Evolutionary conservation across 306 rosid species (phyloP).

Genomic region (Vicia villosa): DNA sequence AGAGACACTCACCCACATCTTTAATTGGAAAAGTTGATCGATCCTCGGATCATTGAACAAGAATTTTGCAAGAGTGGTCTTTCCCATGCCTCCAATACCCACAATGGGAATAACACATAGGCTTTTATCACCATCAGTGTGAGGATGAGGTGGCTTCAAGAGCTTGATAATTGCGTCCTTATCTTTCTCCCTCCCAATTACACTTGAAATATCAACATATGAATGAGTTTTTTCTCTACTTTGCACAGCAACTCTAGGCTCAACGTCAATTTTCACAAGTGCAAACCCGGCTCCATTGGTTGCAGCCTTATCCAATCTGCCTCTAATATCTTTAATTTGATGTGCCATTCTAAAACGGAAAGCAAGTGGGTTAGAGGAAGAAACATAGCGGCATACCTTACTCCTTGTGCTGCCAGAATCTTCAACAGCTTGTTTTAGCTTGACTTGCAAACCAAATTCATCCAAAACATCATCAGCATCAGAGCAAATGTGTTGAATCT

Average conservation of each 20-base stretch:
- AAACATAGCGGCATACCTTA: not conserved
- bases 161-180: not conserved
- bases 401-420: not conserved
- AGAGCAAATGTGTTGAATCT: not conserved
- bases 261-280: not conserved
- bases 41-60: not conserved
- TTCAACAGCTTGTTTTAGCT: not conserved
- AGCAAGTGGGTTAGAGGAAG: not conserved
- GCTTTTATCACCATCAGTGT: not conserved
- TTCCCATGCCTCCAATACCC: conserved; percentile 6
- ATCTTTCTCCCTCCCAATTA: not conserved
- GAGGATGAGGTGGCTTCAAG: conserved; percentile 1
- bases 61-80: not conserved
- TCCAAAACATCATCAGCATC: conserved; percentile 2
- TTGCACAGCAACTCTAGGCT: not conserved
- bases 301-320: not conserved
- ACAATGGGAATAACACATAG: conserved; percentile 1
- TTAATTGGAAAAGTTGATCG: not conserved
- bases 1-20: not conserved
- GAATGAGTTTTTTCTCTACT: not conserved
- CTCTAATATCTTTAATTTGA: not conserved
- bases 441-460: not conserved
- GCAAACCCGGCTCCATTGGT: not conserved
- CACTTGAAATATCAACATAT: not conserved
- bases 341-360: not conserved